Percentiles rank a stretch among this genome's conserved stretches.
These are phyloP conservation scores for Fraxinus greggii DNA, from an alignment of 305 asterid species.

Conservation along the genomic window DNA sequence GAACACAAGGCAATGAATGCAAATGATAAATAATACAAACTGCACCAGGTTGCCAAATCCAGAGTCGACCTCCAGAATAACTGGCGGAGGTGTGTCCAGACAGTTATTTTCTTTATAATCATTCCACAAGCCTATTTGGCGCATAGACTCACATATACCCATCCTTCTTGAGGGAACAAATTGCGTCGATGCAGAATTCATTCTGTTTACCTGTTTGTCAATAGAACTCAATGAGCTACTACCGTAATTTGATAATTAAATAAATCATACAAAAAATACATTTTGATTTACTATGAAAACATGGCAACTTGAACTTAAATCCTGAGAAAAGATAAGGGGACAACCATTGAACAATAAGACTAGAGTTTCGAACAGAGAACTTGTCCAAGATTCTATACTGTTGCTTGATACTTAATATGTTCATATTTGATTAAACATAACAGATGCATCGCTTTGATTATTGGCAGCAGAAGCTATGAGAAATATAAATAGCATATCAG, in stretches of 20 bases:
- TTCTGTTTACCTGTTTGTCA: constrained; percentile 34
- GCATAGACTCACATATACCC: constrained; percentile 74
- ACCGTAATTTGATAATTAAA: background rate
- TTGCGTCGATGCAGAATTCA: constrained; percentile 69
- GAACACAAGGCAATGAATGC: background rate
- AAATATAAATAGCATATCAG: background rate
- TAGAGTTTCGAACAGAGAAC: background rate
- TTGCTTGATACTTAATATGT: background rate
- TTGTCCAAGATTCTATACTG: background rate
- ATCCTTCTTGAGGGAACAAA: constrained; percentile 73
- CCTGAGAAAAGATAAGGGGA: background rate
- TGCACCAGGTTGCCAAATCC: constrained; percentile 61
- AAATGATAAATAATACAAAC: background rate
- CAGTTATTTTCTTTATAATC: constrained; percentile 62
- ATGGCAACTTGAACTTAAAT: background rate
- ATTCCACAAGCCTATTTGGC: constrained; percentile 72
- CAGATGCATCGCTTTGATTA: background rate
- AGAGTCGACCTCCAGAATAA: constrained; percentile 50
- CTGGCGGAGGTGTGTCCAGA: constrained; percentile 47
- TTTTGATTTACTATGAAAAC: background rate
- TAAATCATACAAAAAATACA: background rate
- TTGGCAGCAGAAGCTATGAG: background rate
- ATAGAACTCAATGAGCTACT: constrained; percentile 19
- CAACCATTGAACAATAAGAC: background rate
- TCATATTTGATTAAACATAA: background rate